Conservation (phyloP, 163 green algal species). For the Prototheca stagnorum region DNA sequence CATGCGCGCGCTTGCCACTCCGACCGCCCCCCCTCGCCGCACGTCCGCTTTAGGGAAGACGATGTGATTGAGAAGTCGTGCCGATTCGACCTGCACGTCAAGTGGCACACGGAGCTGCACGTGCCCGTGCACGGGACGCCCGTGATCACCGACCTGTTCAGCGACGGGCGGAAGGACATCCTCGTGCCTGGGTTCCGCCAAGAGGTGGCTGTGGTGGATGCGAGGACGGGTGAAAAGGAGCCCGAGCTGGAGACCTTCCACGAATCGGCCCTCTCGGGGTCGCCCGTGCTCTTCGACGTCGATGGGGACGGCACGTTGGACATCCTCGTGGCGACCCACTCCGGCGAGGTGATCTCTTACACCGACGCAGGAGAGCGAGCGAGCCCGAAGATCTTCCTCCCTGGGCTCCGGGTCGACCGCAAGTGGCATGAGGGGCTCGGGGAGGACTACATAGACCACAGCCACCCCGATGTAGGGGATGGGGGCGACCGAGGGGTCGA, state of each 20-base stretch:
- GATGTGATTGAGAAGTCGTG: too few relatives aligned
- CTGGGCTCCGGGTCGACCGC: slow-evolving; percentile 49
- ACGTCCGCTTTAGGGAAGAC: too few relatives aligned
- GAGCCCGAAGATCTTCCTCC: slow-evolving; percentile 39
- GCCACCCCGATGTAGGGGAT: slow-evolving; percentile 47
- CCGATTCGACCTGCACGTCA: slow-evolving; percentile 54
- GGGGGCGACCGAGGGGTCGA: slow-evolving; percentile 1
- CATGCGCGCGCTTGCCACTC: too few relatives aligned
- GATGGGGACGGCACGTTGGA: slow-evolving; percentile 78
- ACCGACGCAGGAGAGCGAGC: slow-evolving; percentile 34
- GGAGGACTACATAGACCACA: slow-evolving; percentile 74
- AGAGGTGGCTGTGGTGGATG: slow-evolving; percentile 81
- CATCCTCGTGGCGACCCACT: slow-evolving; percentile 73
- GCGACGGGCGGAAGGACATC: slow-evolving; percentile 81
- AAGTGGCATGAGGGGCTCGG: slow-evolving; percentile 78
- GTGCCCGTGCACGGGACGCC: slow-evolving; percentile 82
- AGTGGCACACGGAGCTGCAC: slow-evolving; percentile 73
- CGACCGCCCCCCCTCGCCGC: too few relatives aligned
- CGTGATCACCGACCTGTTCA: slow-evolving; percentile 87
- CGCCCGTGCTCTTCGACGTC: slow-evolving; percentile 74
- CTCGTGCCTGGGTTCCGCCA: slow-evolving; percentile 83
- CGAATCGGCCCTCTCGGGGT: slow-evolving; percentile 65
- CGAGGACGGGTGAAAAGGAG: slow-evolving; percentile 47
- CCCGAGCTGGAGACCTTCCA: slow-evolving; percentile 71
- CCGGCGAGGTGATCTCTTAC: slow-evolving; percentile 76